Base-by-base conservation (phyloP, 2,329 filamentous ascomycete species). In the Chaetothyriales sp. region DNA sequence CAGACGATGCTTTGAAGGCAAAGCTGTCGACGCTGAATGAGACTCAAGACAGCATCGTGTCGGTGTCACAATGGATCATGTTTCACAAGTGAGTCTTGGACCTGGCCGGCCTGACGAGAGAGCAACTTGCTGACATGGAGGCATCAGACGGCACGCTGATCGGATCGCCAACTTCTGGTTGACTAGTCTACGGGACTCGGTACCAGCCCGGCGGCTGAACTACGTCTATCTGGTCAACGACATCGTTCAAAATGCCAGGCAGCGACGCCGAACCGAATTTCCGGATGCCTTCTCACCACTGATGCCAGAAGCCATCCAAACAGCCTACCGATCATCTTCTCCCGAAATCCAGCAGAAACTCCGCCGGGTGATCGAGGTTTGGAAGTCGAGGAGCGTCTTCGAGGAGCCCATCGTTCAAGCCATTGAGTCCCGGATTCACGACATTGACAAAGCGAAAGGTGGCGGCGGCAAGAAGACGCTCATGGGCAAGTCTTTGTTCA, bases 61-160 rank as follows among this genome's bases (percentile, higher is more conserved):
- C 87, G 37, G 89, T 94, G 56, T 89, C 92, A 53, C 90, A 97
- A 81, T 98, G 94, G 94, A 92, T 98, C 56, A 94, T 98, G 85
- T 98, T 98, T 67, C 90, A 98, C 71, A 85, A 89, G 89, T 94
- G 81, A 60, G 59, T 53, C 33, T 25, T 4, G 22, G 22, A 25
- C 22, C 22, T 25, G 22, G 22, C 22, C 40, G 29, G 25, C 44
- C 19, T 29, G 28, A 40, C 33, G 18, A 7, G 13, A 15, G 9
- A 56, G 37, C 18, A 19, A n/a, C n/a, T n/a, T n/a, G 40, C 50
- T 54, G 44, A 52, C 50, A 53, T 49, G 15, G 10, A 20, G 54
- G 51, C 29, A 57, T 56, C 55, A 95, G 90, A 67, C 83, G 92
- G 67, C 86, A 95, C 70, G 90, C 94, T 50, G 87, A 95, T 60